A percentile compares a stretch with the other conserved stretches of the same genome.
Evolutionary conservation across 2,329 filamentous ascomycete species (phyloP).

Genomic region (Aspergillus brunneoviolaceus): DNA sequence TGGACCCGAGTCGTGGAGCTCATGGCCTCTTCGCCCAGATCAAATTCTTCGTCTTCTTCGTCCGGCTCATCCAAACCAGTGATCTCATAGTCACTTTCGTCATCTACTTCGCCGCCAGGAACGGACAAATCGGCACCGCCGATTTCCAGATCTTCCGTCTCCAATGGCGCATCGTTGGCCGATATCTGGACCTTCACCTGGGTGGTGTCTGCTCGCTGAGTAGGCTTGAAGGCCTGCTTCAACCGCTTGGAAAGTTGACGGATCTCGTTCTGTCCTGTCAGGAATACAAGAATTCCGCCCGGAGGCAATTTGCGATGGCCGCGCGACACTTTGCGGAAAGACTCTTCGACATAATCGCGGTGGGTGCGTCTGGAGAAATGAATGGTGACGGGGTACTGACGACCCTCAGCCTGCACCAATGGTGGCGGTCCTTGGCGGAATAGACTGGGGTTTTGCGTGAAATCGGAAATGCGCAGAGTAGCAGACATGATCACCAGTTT

Average conservation of each 20-base stretch:
- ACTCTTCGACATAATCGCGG: conserved; percentile 86
- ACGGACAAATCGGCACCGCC: conserved; percentile 54
- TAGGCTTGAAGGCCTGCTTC: conserved; percentile 65
- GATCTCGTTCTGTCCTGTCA: conserved; percentile 94
- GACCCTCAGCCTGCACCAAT: conserved; percentile 83
- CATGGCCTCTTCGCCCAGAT: conserved; percentile 61
- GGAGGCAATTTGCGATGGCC: conserved; percentile 88
- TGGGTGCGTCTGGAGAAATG: conserved; percentile 84
- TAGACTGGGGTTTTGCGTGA: conserved; percentile 77
- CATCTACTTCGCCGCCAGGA: conserved; percentile 54
- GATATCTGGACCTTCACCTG: conserved; percentile 72
- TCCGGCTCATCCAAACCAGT: conserved; percentile 60
- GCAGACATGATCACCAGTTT: conserved; percentile 99
- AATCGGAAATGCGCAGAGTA: conserved; percentile 84
- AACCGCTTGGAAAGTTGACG: conserved; percentile 75
- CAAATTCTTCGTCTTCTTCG: conserved; percentile 65
- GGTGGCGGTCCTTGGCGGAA: conserved; percentile 75
- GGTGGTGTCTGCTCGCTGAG: conserved; percentile 48
- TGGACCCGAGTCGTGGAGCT: conserved; percentile 70
- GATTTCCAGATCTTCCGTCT: conserved; percentile 84
- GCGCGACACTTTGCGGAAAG: conserved; percentile 79
- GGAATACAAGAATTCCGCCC: conserved; percentile 87
- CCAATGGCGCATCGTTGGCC: conserved; percentile 73
- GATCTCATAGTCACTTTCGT: conserved; percentile 60
- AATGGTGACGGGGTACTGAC: conserved; percentile 84